A percentile compares a stretch with the other conserved stretches of the same genome.
phyloP scores from a whole-genome alignment of 2,329 filamentous ascomycete genomes.

The Tympanopsis confertula region DNA sequence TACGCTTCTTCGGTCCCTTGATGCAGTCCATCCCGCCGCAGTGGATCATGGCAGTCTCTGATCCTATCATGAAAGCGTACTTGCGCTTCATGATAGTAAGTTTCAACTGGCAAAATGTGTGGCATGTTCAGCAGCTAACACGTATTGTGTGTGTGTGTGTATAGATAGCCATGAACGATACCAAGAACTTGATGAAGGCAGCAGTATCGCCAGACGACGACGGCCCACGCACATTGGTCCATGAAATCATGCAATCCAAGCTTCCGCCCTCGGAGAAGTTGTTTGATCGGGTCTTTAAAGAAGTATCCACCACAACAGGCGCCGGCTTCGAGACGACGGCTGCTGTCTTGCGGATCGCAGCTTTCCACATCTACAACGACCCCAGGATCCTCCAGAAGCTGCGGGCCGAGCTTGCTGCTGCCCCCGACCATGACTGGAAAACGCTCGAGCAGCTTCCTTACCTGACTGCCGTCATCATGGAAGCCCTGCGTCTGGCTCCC shows the following conservation, averaged over 20 bases:
- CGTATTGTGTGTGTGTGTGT: conserved; percentile 2
- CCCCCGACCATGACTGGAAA: not conserved
- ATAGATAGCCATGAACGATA: too few relatives aligned
- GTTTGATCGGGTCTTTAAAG: too few relatives aligned
- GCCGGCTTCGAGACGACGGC: not conserved
- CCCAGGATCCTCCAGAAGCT: conserved; percentile 2
- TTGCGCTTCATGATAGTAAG: conserved; percentile 5
- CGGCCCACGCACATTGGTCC: too few relatives aligned
- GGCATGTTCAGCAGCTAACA: conserved; percentile 3
- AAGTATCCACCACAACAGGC: too few relatives aligned
- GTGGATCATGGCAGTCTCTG: conserved; percentile 1
- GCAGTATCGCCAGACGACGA: too few relatives aligned
- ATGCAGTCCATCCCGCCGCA: conserved; percentile 8
- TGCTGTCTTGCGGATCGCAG: too few relatives aligned
- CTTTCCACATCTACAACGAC: conserved; percentile 2
- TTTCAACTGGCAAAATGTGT: not conserved
- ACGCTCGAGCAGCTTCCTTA: conserved; percentile 14
- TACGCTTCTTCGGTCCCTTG: conserved; percentile 6
- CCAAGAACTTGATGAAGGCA: too few relatives aligned
- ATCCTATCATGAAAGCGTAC: conserved; percentile 3
- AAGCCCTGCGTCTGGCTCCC: conserved; percentile 30
- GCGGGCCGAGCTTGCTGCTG: not conserved
- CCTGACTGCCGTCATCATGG: conserved; percentile 28
- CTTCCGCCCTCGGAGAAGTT: too few relatives aligned
- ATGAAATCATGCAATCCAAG: too few relatives aligned